phyloP scores from a whole-genome alignment of 129 eudicot species.

The Glebionis coronaria region DNA sequence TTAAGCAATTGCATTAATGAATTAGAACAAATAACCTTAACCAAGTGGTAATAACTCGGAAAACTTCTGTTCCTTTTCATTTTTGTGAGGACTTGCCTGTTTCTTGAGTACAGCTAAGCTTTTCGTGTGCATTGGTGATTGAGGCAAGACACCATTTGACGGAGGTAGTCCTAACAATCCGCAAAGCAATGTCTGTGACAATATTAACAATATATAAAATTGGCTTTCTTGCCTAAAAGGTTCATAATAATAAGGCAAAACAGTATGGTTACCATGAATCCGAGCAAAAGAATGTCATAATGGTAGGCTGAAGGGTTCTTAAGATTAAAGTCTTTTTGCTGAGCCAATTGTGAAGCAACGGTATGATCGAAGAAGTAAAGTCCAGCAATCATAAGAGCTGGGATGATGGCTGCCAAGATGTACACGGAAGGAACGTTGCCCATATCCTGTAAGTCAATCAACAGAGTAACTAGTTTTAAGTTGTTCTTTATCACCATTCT shows the following conservation, averaged over 20 bases:
- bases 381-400: slow-evolving; percentile 58
- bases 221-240: neutral
- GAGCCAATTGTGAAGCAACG: slow-evolving; percentile 66
- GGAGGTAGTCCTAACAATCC: slow-evolving; percentile 52
- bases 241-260: neutral
- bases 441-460: slow-evolving; percentile 44
- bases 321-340: slow-evolving; percentile 55
- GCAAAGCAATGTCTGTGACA: slow-evolving; percentile 39
- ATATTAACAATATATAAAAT: neutral
- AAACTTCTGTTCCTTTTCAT: neutral
- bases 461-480: no score
- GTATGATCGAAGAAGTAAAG: slow-evolving; percentile 59
- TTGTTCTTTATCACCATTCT: no score
- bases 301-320: slow-evolving; percentile 56
- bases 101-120: slow-evolving; percentile 40
- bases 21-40: neutral
- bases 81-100: slow-evolving; percentile 22
- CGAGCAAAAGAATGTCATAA: slow-evolving; percentile 53
- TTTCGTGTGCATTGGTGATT: slow-evolving; percentile 57
- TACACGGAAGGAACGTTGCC: slow-evolving; percentile 42
- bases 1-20: slow-evolving; percentile 2
- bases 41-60: neutral
- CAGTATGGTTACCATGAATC: slow-evolving; percentile 36
- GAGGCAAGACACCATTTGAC: slow-evolving; percentile 52
- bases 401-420: slow-evolving; percentile 50